Evolutionary conservation across 306 rosid species (phyloP), one percentile per base, ranked within the genome.

Genomic region (Glycine latifolia): DNA sequence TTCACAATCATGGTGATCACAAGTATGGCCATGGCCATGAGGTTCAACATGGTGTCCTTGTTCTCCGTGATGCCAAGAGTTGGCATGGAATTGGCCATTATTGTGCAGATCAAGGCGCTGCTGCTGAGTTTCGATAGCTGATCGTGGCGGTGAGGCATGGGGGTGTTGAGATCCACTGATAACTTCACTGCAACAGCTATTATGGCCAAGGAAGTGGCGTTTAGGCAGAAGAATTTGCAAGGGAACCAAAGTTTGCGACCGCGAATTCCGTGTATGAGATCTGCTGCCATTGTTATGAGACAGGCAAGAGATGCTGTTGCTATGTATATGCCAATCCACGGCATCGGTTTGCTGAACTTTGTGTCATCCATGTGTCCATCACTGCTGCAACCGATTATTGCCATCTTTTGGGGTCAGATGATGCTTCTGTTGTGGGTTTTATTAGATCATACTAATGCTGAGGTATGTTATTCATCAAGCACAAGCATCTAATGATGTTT

Each of bases 291-390:
- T 37, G 92, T 87, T 26, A 86, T 54, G 54, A 95, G 85, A 75
- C 97, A 92, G 0, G 82, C 83, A 0, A 88, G 58, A 12, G 97
- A 88, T 71, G 97, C 99, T 76, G 89, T 87, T 26, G 90, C 95
- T 82, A 95, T 90, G 79, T 92, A 95, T 67, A 91, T 66, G 60
- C 97, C 99, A 39, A 95, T 88, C 99, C 99, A 95, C 50, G 98
- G 98, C 91, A 95, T 79, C 0, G 97, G 99, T 75, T 83, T 83
- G 80, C 90, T 91, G 89, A 90, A 95, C 49, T 87, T 88, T 1
- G 91, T 58, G 60, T 74, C 92, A 35, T 95, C 90, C 81, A 95
- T 85, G 66, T 49, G 4, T 55, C 95, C 97, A 53, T 86, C 71
- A 8, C 48, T 47, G 73, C 58, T 67, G 86, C 97, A 93, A 7